A percentile compares a stretch with the other conserved stretches of the same genome.
phyloP scores from a whole-genome alignment of 768 basidiomycete species.

The Tricholoma hemisulphureum region DNA sequence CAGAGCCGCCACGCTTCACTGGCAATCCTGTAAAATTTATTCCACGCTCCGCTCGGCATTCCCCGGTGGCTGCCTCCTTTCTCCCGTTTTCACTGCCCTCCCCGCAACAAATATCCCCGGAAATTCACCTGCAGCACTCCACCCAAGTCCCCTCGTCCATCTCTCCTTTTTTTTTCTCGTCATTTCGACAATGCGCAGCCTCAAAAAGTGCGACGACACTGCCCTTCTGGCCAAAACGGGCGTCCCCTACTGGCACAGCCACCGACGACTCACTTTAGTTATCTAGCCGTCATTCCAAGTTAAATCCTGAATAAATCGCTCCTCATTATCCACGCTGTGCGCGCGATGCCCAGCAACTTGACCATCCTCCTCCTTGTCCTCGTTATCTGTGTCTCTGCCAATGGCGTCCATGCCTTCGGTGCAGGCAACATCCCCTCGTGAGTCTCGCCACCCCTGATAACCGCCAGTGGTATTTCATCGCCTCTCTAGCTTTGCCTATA shows the following conservation, averaged over 20 bases:
- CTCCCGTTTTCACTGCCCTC: background rate
- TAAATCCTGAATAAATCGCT: background rate
- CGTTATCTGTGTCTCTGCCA: slow-evolving; percentile 49
- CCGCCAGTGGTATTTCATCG: slow-evolving; percentile 7
- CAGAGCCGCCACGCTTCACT: slow-evolving; percentile 17
- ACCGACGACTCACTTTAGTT: background rate
- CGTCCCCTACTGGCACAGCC: background rate
- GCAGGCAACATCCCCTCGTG: slow-evolving; percentile 84
- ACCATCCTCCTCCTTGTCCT: slow-evolving; percentile 44
- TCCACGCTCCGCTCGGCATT: slow-evolving; percentile 24
- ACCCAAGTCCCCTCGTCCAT: background rate
- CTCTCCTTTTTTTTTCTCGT: background rate
- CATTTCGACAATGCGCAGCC: background rate
- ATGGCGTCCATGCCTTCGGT: slow-evolving; percentile 73
- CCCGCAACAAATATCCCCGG: slow-evolving; percentile 6
- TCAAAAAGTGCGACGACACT: background rate
- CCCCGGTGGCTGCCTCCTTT: slow-evolving; percentile 14
- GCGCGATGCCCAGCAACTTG: slow-evolving; percentile 34
- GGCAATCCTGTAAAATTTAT: slow-evolving; percentile 23
- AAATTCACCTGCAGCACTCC: background rate
- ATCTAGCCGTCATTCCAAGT: background rate
- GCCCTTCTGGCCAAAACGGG: background rate
- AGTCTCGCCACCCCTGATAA: slow-evolving; percentile 24
- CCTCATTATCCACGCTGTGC: background rate
- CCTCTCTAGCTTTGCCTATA: slow-evolving; percentile 65